These are phyloP conservation scores for Annulohypoxylon truncatum DNA, from an alignment of 2,329 filamentous ascomycete species.

Conservation along the genomic window DNA sequence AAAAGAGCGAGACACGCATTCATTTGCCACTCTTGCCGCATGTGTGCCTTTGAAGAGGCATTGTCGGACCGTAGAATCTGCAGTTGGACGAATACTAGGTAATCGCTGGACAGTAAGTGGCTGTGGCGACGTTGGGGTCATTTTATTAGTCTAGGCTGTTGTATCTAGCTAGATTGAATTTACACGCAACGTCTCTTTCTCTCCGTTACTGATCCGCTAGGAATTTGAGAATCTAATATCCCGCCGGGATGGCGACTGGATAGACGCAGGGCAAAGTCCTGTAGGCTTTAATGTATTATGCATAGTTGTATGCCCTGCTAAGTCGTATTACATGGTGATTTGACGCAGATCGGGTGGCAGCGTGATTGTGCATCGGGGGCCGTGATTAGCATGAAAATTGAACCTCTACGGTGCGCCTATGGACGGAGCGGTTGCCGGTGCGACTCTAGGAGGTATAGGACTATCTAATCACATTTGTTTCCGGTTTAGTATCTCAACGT, in stretches of 20 bases:
- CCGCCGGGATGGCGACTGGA: conserved; percentile 16
- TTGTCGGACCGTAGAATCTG: not conserved
- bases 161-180: conserved; percentile 4
- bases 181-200: conserved; percentile 3
- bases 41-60: conserved; percentile 8
- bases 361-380: conserved; percentile 35
- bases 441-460: conserved; percentile 17
- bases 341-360: conserved; percentile 38
- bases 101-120: conserved; percentile 1
- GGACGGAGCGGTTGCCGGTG: conserved; percentile 23
- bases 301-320: conserved; percentile 15
- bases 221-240: conserved; percentile 17
- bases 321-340: conserved; percentile 37
- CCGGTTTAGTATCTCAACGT: conserved; percentile 21
- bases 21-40: conserved; percentile 32
- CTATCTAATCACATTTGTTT: conserved; percentile 21
- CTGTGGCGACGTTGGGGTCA: conserved; percentile 21
- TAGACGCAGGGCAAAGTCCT: conserved; percentile 12
- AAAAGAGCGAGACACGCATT: conserved; percentile 16
- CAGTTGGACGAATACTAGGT: not conserved
- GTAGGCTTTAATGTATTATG: conserved; percentile 13
- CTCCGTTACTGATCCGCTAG: conserved; percentile 12
- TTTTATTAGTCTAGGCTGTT: not conserved
- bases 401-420: conserved; percentile 7
- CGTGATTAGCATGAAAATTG: conserved; percentile 30